These are phyloP conservation scores for Ormosia emarginata DNA, from an alignment of 306 rosid genomes.

Conservation along the genomic window DNA sequence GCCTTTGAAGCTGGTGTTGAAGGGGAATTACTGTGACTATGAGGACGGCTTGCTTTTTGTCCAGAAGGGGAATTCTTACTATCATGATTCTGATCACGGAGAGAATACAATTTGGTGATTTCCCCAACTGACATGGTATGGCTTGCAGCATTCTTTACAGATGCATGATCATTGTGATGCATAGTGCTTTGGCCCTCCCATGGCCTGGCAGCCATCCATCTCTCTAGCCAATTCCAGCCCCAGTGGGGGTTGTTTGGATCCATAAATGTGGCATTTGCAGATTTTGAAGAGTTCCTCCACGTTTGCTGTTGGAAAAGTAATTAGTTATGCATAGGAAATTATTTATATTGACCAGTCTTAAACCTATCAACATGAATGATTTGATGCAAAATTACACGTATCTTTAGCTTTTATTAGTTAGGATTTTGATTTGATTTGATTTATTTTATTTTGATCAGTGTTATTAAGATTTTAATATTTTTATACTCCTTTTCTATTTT, in stretches of 20 bases:
- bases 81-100: conserved; percentile 34
- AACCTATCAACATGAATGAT: not conserved
- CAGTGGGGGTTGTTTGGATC: conserved; percentile 83
- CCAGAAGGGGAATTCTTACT: conserved; percentile 30
- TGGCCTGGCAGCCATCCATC: conserved; percentile 91
- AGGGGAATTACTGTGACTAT: conserved; percentile 40
- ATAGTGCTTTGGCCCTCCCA: conserved; percentile 63
- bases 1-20: conserved; percentile 31
- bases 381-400: too few species aligned
- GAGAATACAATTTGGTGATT: conserved; percentile 56
- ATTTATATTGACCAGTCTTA: not conserved
- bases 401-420: too few species aligned
- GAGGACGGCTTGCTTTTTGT: conserved; percentile 37
- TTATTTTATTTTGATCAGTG: too few species aligned
- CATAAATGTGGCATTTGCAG: conserved; percentile 61
- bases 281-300: conserved; percentile 64
- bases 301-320: conserved; percentile 43
- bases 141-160: conserved; percentile 39
- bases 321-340: not conserved
- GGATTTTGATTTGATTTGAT: too few species aligned
- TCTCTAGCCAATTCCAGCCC: conserved; percentile 98
- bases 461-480: too few species aligned
- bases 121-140: conserved; percentile 53
- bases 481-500: too few species aligned
- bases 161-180: conserved; percentile 32